Evolutionary conservation across 1,284 basidiomycete species (phyloP).

Genomic region (Sporisorium graminicola): DNA sequence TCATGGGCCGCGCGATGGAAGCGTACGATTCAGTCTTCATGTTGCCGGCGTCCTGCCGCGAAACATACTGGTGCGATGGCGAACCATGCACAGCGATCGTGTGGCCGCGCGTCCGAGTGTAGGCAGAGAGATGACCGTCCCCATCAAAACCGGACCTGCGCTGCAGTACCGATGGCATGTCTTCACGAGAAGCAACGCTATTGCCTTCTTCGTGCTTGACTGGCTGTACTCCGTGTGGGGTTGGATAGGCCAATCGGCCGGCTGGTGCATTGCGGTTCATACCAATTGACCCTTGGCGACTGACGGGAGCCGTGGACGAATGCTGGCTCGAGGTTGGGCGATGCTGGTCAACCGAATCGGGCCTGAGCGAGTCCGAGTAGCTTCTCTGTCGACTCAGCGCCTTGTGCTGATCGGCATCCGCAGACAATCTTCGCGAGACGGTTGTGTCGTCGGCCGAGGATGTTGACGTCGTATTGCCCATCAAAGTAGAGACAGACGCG

Average conservation of each 20-base stretch:
- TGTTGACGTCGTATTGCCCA: conserved; percentile 12
- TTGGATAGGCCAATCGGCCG: conserved; percentile 1
- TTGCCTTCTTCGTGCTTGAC: neutral
- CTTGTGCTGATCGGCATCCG: conserved; percentile 12
- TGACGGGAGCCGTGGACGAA: conserved; percentile 32
- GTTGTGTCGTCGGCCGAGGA: conserved; percentile 8
- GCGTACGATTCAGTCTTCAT: neutral
- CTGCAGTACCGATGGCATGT: conserved; percentile 38
- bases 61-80: conserved; percentile 16
- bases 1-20: conserved; percentile 2
- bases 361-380: conserved; percentile 50
- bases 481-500: neutral
- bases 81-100: conserved; percentile 30
- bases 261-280: neutral
- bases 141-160: conserved; percentile 4
- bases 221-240: conserved; percentile 3
- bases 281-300: conserved; percentile 27
- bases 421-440: conserved; percentile 4
- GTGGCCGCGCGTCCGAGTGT: conserved; percentile 32
- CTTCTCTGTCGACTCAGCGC: conserved; percentile 43
- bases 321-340: conserved; percentile 17
- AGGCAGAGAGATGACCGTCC: conserved; percentile 1
- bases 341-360: conserved; percentile 20
- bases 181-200: neutral
- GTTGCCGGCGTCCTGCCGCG: neutral